Evolutionary conservation across 2,329 filamentous ascomycete genomes (phyloP).

Genomic region (Fusarium nisikadoi): DNA sequence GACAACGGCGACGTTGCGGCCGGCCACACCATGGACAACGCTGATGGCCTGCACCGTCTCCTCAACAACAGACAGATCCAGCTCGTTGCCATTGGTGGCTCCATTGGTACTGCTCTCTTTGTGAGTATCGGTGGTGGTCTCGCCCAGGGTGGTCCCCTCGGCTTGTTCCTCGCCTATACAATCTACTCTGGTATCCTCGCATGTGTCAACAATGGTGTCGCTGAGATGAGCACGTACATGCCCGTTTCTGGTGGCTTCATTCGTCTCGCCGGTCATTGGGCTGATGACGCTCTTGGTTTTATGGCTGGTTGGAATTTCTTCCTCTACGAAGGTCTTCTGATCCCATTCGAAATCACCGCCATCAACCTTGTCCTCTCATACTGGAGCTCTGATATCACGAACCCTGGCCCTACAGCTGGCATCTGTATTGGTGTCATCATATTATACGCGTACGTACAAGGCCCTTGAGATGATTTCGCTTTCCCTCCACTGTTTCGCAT

Average conservation of each 20-base stretch:
- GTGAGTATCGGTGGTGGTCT: conserved; percentile 69
- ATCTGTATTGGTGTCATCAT: conserved; percentile 67
- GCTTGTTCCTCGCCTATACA: conserved; percentile 68
- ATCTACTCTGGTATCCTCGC: conserved; percentile 66
- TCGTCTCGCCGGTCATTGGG: conserved; percentile 72
- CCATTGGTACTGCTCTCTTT: conserved; percentile 68
- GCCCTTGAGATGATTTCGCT: background rate
- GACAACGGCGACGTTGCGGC: conserved; percentile 42
- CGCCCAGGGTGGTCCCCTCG: conserved; percentile 56
- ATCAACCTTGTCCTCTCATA: conserved; percentile 56
- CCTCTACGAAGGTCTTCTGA: conserved; percentile 56
- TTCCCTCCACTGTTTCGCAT: conserved; percentile 6
- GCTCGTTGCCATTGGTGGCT: conserved; percentile 68
- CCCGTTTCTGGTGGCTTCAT: conserved; percentile 73
- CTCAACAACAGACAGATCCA: conserved; percentile 67
- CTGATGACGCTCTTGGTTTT: conserved; percentile 73
- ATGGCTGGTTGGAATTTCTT: conserved; percentile 59
- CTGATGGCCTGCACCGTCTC: conserved; percentile 57
- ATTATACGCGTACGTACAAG: conserved; percentile 63
- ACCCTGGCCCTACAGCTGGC: conserved; percentile 74
- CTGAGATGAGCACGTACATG: conserved; percentile 72
- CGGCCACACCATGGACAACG: conserved; percentile 46
- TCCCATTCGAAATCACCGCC: conserved; percentile 57
- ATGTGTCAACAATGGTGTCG: conserved; percentile 72
- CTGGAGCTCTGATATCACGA: conserved; percentile 57